Conservation (phyloP, 2,329 filamentous ascomycete genomes). For the Arthroderma sp. region DNA sequence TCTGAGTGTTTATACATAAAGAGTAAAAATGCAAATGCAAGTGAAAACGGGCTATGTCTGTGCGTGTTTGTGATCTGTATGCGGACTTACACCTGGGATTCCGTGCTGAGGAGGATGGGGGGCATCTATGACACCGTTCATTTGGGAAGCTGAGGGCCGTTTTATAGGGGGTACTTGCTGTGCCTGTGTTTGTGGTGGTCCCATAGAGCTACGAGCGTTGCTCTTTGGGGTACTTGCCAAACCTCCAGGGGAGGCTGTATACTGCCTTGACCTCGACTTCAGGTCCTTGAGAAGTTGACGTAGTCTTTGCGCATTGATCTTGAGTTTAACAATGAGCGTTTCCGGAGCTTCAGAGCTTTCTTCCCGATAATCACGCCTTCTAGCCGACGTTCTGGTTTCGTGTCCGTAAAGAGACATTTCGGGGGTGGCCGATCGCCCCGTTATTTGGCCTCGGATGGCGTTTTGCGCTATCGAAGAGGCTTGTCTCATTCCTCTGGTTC, state of each 20-base stretch:
- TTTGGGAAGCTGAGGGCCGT: constrained; percentile 22
- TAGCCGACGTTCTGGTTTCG: constrained; percentile 56
- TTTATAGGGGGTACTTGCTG: constrained; percentile 15
- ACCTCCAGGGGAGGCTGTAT: constrained; percentile 30
- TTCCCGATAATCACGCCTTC: constrained; percentile 57
- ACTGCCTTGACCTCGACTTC: constrained; percentile 27
- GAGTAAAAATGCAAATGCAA: constrained; percentile 3
- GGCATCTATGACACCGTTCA: constrained; percentile 32
- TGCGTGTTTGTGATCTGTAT: neutral
- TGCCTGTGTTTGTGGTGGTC: constrained; percentile 16
- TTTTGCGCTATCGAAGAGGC: constrained; percentile 77
- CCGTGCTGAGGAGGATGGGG: constrained; percentile 29
- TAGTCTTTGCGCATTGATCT: constrained; percentile 58
- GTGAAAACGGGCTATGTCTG: constrained; percentile 3
- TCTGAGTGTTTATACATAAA: neutral
- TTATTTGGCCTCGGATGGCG: constrained; percentile 60
- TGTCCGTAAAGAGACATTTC: constrained; percentile 55
- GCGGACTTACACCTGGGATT: constrained; percentile 30
- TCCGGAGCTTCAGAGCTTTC: constrained; percentile 61
- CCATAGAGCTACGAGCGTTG: constrained; percentile 10
- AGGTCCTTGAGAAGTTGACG: constrained; percentile 49
- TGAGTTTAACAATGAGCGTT: constrained; percentile 62
- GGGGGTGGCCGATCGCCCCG: constrained; percentile 70
- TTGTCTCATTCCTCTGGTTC: constrained; percentile 77
- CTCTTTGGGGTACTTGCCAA: constrained; percentile 30